Conservation (phyloP, 2,329 filamentous ascomycete genomes). For the Penicillium sp. region DNA sequence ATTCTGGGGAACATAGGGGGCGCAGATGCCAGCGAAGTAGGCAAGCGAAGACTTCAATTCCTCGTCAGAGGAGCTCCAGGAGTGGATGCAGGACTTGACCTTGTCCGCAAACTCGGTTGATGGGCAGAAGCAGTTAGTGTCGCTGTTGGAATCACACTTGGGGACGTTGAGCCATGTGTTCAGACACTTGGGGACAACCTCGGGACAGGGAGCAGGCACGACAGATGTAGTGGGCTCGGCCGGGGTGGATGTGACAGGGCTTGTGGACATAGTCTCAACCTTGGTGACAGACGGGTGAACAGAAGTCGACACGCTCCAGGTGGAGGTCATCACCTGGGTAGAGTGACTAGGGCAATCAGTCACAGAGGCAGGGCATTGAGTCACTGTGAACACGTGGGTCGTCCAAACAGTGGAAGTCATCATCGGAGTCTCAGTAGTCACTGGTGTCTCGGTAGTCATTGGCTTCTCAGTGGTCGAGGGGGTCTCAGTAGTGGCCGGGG, state of each 20-base stretch:
- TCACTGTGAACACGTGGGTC: constrained; percentile 32
- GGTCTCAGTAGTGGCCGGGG: background rate
- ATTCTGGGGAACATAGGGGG: constrained; percentile 67
- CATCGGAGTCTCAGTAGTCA: background rate
- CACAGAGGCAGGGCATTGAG: constrained; percentile 35
- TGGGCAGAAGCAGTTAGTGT: constrained; percentile 81
- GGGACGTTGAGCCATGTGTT: constrained; percentile 78
- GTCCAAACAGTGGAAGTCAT: constrained; percentile 32
- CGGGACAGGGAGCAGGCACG: constrained; percentile 51
- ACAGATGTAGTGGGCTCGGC: constrained; percentile 13
- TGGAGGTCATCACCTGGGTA: constrained; percentile 51
- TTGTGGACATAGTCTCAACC: background rate
- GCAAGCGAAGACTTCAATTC: constrained; percentile 67
- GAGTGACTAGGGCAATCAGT: constrained; percentile 51
- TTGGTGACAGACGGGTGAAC: constrained; percentile 45
- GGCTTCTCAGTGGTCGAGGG: no score
- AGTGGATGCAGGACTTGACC: constrained; percentile 74
- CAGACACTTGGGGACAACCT: constrained; percentile 77
- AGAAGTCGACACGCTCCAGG: constrained; percentile 56
- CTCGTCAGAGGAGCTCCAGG: constrained; percentile 65
- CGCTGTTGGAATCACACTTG: constrained; percentile 77
- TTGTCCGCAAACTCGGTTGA: constrained; percentile 69
- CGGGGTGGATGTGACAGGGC: background rate
- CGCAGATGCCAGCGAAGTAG: constrained; percentile 89
- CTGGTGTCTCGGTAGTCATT: no score